Base-by-base conservation (phyloP, 2,329 filamentous ascomycete genomes). In the Cladosporium colombiae region DNA sequence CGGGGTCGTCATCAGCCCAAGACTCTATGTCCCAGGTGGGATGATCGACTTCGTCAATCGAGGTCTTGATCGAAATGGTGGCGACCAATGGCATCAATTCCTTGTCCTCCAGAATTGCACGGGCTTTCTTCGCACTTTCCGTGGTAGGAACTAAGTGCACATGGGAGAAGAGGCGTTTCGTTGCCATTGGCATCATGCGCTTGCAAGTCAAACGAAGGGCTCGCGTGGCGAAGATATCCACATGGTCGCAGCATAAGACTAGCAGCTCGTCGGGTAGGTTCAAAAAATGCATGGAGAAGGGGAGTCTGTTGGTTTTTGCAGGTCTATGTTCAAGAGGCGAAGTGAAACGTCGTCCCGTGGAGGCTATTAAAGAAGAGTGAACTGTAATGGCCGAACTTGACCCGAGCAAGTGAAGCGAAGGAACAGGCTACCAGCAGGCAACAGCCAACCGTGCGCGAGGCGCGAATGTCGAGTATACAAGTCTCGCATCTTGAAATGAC, bases 211-310 rank as follows among this genome's bases (percentile, higher is more conserved):
- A 21, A 8, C 59, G 59, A n/a, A 62, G 21, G 3, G 27, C 14
- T 52, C 8, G n/a, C 6, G 27, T 5, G 11, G 29, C 46, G n/a
- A 37, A 52, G n/a, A 37, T 53, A 5, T 52, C 44, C 18, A 37
- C 2, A 4, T 25, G 55, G 3, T 57, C 25, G 29, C 44, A 62
- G 14, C 46, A 62, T 35, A 27, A 21, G 2, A n/a, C 46, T 5
- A 62, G 59, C 5, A 62, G 23, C 27, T 62, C 59, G 16, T 62
- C 59, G 16, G 59, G 59, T 14, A 62, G 29, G 7, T 62, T 44
- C 7, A 62, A 16, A 4, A 62, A 10, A 3, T n/a, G 14, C 59
- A 62, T 62, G 40, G n/a, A 7, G 8, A 18, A 21, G n/a, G 8
- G 40, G n/a, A n/a, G 18, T 21, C n/a, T 46, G 40, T 46, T 46